Conservation (phyloP, 345 rosid species). For the Eucalyptus brandiana region DNA sequence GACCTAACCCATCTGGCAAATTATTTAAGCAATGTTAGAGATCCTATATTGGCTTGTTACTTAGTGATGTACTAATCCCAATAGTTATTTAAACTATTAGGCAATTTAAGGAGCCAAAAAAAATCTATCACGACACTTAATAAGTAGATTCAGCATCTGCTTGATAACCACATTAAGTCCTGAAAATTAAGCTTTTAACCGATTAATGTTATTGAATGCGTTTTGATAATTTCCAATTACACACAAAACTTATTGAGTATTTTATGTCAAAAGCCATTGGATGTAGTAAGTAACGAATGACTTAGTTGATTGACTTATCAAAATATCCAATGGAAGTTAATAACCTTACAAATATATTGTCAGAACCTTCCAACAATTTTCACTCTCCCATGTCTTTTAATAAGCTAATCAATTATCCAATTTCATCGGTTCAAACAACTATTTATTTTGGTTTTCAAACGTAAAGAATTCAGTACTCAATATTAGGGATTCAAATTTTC, state of each 20-base stretch:
- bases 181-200: neutral
- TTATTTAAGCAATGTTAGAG: neutral
- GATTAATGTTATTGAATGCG: neutral
- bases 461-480: neutral
- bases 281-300: neutral
- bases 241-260: neutral
- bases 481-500: neutral
- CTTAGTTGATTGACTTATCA: neutral
- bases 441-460: too few species aligned
- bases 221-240: neutral
- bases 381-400: too few species aligned
- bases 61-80: neutral
- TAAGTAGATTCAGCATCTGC: neutral
- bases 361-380: too few species aligned
- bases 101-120: neutral
- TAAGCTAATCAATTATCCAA: too few species aligned
- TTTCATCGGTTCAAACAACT: too few species aligned
- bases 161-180: neutral
- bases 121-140: neutral
- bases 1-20: neutral
- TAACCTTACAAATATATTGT: neutral
- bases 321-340: neutral
- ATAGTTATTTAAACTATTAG: neutral
- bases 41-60: neutral
- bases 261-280: neutral